phyloP scores from a whole-genome alignment of 1,284 basidiomycete genomes.

The Cutaneotrichosporon sp. region DNA sequence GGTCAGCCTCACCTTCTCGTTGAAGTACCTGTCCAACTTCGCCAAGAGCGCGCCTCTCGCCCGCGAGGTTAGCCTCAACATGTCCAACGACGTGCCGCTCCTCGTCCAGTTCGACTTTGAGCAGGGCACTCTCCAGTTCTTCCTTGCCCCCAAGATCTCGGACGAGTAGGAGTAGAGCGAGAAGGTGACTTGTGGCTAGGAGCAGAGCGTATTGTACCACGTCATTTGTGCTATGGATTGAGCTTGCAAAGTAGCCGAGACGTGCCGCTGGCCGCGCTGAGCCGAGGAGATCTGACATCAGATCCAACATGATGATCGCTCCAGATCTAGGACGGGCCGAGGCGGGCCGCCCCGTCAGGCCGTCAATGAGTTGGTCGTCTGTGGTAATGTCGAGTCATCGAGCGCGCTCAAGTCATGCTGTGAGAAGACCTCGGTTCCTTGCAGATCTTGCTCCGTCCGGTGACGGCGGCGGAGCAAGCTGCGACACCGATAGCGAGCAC shows the following conservation, averaged over 20 bases:
- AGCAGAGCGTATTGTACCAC: slow-evolving; percentile 10
- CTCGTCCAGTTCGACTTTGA: slow-evolving; percentile 64
- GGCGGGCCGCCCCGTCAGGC: no score
- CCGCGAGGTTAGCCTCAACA: slow-evolving; percentile 73
- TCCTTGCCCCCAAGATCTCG: slow-evolving; percentile 49
- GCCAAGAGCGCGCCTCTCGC: slow-evolving; percentile 84
- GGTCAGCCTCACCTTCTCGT: slow-evolving; percentile 90
- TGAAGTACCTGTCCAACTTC: slow-evolving; percentile 98
- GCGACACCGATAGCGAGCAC: no score
- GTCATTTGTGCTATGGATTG: slow-evolving; percentile 13
- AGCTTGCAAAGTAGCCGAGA: no score
- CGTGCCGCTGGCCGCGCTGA: no score
- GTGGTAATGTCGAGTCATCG: no score
- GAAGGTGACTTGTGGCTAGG: not conserved
- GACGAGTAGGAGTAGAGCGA: slow-evolving; percentile 21
- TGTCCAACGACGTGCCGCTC: slow-evolving; percentile 88
- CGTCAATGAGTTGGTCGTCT: no score
- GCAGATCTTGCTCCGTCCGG: no score
- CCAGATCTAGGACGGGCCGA: no score
- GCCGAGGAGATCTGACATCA: not conserved
- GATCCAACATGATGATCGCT: no score
- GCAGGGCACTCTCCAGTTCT: slow-evolving; percentile 53
- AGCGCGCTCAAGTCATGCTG: no score
- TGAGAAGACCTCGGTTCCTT: not conserved
- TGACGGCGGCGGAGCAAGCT: no score